Evolutionary conservation across 2,329 filamentous ascomycete species (phyloP).

Genomic region (Ceratocystiopsis minuta): DNA sequence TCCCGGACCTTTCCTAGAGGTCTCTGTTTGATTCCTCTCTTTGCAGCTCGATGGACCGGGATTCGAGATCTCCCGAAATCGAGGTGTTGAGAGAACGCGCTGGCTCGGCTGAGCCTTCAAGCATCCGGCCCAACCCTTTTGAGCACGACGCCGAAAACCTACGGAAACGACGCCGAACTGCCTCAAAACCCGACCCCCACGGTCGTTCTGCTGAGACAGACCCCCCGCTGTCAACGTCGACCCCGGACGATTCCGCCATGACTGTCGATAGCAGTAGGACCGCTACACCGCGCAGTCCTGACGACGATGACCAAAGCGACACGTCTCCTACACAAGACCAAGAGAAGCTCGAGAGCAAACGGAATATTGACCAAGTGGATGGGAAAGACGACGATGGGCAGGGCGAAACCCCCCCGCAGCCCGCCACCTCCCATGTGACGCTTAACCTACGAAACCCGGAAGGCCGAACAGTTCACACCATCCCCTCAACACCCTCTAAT

Average conservation of each 20-base stretch:
- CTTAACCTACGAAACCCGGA: constrained; percentile 35
- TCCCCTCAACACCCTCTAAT: constrained; percentile 22
- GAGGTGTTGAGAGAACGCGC: constrained; percentile 38
- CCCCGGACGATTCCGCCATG: background rate
- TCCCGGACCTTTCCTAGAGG: too few relatives aligned
- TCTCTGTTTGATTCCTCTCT: background rate
- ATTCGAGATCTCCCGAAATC: constrained; percentile 22
- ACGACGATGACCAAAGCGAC: background rate
- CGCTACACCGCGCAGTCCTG: background rate
- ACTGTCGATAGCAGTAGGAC: background rate
- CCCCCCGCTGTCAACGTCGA: background rate
- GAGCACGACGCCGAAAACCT: constrained; percentile 33
- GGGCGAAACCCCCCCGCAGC: background rate
- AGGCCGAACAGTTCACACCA: constrained; percentile 21
- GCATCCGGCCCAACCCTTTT: constrained; percentile 46
- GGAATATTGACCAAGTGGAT: too few relatives aligned
- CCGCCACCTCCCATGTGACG: constrained; percentile 23
- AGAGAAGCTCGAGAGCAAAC: too few relatives aligned
- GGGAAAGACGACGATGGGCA: background rate
- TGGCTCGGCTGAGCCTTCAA: constrained; percentile 43
- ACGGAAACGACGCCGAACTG: constrained; percentile 45
- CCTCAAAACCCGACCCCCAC: constrained; percentile 31
- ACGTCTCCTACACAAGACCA: background rate
- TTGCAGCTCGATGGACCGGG: constrained; percentile 34
- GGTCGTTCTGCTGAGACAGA: constrained; percentile 31